phyloP scores from a whole-genome alignment of 805 yeast species.

The Komagataella populi region DNA sequence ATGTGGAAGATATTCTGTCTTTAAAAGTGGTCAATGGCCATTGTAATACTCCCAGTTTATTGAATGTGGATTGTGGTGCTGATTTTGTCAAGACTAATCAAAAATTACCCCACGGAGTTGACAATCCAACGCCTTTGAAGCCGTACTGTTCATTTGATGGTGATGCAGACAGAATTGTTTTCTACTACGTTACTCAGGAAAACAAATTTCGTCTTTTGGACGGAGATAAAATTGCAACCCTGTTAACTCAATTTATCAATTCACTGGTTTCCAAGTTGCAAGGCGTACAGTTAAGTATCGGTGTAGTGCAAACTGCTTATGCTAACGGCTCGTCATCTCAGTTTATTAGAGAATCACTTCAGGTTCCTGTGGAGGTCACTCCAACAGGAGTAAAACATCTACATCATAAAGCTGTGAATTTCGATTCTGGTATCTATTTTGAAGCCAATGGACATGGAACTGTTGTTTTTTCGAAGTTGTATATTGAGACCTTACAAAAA shows the following conservation, averaged over 20 bases:
- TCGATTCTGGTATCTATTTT: slow-evolving; percentile 86
- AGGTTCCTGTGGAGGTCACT: slow-evolving; percentile 74
- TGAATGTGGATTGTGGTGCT: slow-evolving; percentile 85
- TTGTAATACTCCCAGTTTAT: slow-evolving; percentile 34
- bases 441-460: slow-evolving; percentile 99
- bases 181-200: slow-evolving; percentile 38
- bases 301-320: slow-evolving; percentile 95
- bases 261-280: slow-evolving; percentile 29
- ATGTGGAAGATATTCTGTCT: slow-evolving; percentile 26
- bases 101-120: slow-evolving; percentile 49
- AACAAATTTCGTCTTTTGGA: slow-evolving; percentile 49
- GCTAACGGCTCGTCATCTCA: slow-evolving; percentile 89
- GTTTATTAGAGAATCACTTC: slow-evolving; percentile 45
- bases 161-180: slow-evolving; percentile 91
- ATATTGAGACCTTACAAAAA: slow-evolving; percentile 24
- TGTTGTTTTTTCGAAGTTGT: slow-evolving; percentile 57
- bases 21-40: slow-evolving; percentile 37
- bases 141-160: slow-evolving; percentile 87
- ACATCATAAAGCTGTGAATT: slow-evolving; percentile 80
- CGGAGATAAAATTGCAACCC: slow-evolving; percentile 87
- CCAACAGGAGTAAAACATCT: slow-evolving; percentile 95
- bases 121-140: slow-evolving; percentile 23
- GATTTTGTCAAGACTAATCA: slow-evolving; percentile 91
- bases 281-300: slow-evolving; percentile 31
- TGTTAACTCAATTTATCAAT: slow-evolving; percentile 56